Evolutionary conservation across 331 rosid species (phyloP), one percentile per base, ranked within the genome.

Genomic region (Saraca asoca): DNA sequence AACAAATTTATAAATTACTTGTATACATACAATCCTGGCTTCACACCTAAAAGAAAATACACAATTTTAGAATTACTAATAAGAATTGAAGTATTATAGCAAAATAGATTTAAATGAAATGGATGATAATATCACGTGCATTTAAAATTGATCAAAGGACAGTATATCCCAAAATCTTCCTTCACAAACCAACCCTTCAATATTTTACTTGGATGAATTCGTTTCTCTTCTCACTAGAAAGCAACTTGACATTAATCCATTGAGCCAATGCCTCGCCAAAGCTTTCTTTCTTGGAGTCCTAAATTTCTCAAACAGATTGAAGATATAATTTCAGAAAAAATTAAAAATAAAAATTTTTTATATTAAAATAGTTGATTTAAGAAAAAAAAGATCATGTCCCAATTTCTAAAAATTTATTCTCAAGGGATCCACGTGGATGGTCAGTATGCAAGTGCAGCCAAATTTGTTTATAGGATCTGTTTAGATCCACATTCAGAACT

Each of bases 81-180:
- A 55, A n/a, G 29, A 34, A 4, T 7, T 12, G 0, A 14, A 34
- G 43, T 14, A 56, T 33, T 14, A 3, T 7, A 34, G 7, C 35
- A 33, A 1, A 20, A n/a, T n/a, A 19, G 29, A 9, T 12, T 18
- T 38, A 13, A 17, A 12, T 13, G 5, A 41, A 14, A 43, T 19
- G 20, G 14, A 45, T 13, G 5, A 56, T 8, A 13, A n/a, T 13
- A 54, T 3, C 15, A 51, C 19, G 20, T 34, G 15, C 19, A 19
- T 7, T 65, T n/a, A 9, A 7, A 38, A 17, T 9, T 15, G 44
- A 34, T 14, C 20, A 39, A 19, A 60, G 11, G 16, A 13, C 11
- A 13, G 17, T 16, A 65, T 50, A 35, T 53, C 15, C 41, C 9
- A 11, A 13, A 7, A 24, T 64, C 69, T 64, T 48, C 58, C 46